Base-by-base conservation (phyloP, 108 stramenopile species). In the Skeletonema grethae region DNA sequence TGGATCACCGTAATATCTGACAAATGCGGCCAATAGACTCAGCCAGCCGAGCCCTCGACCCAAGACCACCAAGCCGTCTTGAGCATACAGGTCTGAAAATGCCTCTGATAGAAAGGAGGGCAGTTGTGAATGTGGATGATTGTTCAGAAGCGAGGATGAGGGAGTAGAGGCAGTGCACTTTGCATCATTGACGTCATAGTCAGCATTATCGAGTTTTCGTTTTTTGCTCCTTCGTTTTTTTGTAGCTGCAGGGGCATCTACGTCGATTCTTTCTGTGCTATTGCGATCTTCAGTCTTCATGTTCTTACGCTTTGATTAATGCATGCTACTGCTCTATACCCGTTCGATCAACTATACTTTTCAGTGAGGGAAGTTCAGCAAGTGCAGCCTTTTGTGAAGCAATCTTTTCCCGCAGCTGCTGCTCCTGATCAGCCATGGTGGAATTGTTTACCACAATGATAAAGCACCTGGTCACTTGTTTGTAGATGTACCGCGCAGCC, bases 41-140 rank as follows among this genome's bases (percentile, higher is more conserved):
- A 91, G 69, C 85, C 85, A 85, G 24, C 97, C 97, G 69, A 98
- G 69, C 11, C 98, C 98, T 56, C 87, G 87, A 5, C 93, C 98
- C 79, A 97, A 61, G 2, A 97, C 95, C 7, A 91, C 72, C 25
- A 98, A 76, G 7, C 98, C 98, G 73, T 98, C 98, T 62, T 97
- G 87, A 29, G 84, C 70, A 64, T 95, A 92, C 10, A 97, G 70
- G 48, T 97, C 96, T 10, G 80, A 82, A 77, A 98, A 98, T 20
- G 94, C 95, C 63, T 92, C 90, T 16, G 91, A 86, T 65, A 95
- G 78, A 69, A 90, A 95, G 29, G 86, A 69, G 2, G 94, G 94
- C 7, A 95, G 78, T 59, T 75, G 80, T 0, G 80, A 69, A 65
- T 82, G 74, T 20, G 67, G 66, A 16, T 74, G 72, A 15, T 59